Evolutionary conservation across 345 rosid genomes (phyloP).

Genomic region (Gynandropsis gynandra): DNA sequence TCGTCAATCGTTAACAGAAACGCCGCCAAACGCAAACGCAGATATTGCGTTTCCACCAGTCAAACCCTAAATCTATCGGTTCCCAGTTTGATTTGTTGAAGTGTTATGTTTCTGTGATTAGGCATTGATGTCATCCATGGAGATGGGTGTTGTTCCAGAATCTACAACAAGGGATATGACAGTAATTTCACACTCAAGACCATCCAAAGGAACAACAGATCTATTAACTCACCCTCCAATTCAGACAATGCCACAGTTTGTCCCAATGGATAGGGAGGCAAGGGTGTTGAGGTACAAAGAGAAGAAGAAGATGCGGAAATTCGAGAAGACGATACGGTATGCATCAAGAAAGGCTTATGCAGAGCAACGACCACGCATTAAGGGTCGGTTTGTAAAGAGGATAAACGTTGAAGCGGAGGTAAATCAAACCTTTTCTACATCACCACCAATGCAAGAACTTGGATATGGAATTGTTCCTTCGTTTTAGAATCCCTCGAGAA

Average conservation of each 20-base stretch:
- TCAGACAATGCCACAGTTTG: conserved; percentile 55
- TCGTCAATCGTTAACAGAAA: no score
- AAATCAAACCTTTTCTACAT: conserved; percentile 55
- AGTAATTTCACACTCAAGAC: conserved; percentile 35
- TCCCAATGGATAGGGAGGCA: conserved; percentile 82
- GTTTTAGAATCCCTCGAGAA: conserved; percentile 25
- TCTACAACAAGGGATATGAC: conserved; percentile 51
- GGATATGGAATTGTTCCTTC: conserved; percentile 79
- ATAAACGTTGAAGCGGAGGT: conserved; percentile 48
- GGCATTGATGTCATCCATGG: conserved; percentile 70
- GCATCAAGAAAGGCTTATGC: conserved; percentile 98
- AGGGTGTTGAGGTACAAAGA: conserved; percentile 90
- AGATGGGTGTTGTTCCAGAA: conserved; percentile 65
- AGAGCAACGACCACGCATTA: conserved; percentile 86
- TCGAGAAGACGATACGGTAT: conserved; percentile 91
- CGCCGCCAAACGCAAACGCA: no score
- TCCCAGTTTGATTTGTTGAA: conserved; percentile 15
- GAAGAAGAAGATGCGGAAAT: conserved; percentile 81
- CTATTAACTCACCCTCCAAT: conserved; percentile 43
- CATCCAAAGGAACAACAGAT: conserved; percentile 51
- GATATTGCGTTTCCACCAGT: background rate
- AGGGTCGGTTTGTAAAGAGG: conserved; percentile 88
- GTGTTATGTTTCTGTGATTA: conserved; percentile 27
- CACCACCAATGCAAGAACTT: conserved; percentile 39
- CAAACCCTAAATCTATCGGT: no score